Conservation (phyloP, 176 grass and related monocot genomes). For the Oryza meyeriana region DNA sequence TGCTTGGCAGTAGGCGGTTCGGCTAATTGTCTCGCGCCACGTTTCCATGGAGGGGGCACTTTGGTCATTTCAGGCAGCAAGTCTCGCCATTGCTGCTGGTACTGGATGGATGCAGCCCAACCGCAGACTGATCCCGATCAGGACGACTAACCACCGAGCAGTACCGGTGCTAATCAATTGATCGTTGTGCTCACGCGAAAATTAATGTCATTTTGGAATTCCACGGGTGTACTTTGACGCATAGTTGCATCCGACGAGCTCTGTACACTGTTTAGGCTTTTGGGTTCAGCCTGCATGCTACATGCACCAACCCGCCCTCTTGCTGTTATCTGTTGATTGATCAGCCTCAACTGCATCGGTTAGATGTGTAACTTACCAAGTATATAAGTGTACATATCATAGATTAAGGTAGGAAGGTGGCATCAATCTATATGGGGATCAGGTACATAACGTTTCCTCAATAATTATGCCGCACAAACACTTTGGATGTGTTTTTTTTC, state of each 20-base stretch:
- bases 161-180: constrained; percentile 5
- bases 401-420: no score
- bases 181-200: neutral
- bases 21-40: neutral
- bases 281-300: neutral
- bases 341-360: neutral
- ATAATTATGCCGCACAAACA: no score
- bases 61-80: constrained; percentile 5
- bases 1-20: constrained; percentile 13
- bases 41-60: neutral
- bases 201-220: neutral
- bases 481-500: no score
- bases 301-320: no score
- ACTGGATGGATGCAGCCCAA: constrained; percentile 24
- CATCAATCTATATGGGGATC: no score
- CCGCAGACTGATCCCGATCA: constrained; percentile 25
- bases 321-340: neutral
- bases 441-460: no score
- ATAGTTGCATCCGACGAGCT: neutral
- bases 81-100: neutral
- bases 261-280: neutral
- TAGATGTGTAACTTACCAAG: neutral
- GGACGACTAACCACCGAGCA: constrained; percentile 30
- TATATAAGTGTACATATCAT: neutral
- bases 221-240: neutral